Conservation (phyloP, 1,139 yeast genomes). For the Candida glucosophila region DNA sequence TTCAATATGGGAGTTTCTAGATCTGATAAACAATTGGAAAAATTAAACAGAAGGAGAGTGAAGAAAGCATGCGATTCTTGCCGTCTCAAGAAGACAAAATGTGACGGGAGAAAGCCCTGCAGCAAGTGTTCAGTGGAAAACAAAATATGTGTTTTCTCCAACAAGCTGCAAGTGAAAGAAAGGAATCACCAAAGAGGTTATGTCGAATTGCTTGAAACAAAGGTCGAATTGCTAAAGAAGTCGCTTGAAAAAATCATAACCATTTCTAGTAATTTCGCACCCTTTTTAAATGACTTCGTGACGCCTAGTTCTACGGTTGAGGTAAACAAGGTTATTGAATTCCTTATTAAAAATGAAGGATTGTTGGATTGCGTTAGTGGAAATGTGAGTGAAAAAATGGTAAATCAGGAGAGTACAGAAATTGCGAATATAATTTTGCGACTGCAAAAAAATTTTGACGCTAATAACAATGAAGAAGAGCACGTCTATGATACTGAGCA, state of each 20-base stretch:
- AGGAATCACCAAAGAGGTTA: constrained; percentile 57
- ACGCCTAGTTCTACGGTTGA: constrained; percentile 22
- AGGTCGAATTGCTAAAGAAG: constrained; percentile 54
- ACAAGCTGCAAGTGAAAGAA: constrained; percentile 54
- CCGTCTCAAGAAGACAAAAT: constrained; percentile 64
- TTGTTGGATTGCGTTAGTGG: too few species aligned
- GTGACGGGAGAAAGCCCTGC: constrained; percentile 76
- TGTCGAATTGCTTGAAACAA: constrained; percentile 61
- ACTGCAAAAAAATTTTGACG: too few species aligned
- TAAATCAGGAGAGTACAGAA: too few species aligned
- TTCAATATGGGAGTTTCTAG: too few species aligned
- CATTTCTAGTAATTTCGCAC: constrained; percentile 27
- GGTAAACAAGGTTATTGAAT: constrained; percentile 41
- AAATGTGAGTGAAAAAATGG: too few species aligned
- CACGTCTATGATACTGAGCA: too few species aligned
- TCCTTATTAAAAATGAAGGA: constrained; percentile 30
- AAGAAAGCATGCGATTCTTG: constrained; percentile 81
- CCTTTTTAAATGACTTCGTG: constrained; percentile 13
- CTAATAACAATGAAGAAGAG: too few species aligned
- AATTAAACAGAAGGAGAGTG: constrained; percentile 66
- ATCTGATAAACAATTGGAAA: too few species aligned
- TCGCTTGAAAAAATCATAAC: constrained; percentile 38
- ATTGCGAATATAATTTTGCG: too few species aligned
- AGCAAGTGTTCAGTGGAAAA: constrained; percentile 60
- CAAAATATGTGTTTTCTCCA: constrained; percentile 68